Conservation (phyloP, 73 alveolate genomes). For the Symbiodinium pilosum region DNA sequence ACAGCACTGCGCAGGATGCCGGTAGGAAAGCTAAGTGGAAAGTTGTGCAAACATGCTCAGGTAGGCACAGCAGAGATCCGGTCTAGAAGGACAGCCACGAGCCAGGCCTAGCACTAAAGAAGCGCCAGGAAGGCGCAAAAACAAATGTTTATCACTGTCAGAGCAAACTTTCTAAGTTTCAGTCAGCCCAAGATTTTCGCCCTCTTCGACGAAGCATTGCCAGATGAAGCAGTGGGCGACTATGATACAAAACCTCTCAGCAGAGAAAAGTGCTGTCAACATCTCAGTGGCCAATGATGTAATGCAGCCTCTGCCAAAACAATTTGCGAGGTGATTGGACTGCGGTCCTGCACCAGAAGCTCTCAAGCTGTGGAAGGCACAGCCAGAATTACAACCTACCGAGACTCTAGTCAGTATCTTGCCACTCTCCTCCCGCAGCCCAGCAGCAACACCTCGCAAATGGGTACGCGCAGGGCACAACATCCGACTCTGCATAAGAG, state of each 20-base stretch:
- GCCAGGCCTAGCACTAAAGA: constrained; percentile 32
- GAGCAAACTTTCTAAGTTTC: neutral
- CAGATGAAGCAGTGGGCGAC: constrained; percentile 61
- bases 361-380: neutral
- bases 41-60: constrained; percentile 6
- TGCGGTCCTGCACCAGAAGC: constrained; percentile 19
- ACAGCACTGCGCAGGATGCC: neutral
- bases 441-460: neutral
- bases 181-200: constrained; percentile 42
- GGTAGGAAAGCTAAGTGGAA: too few species aligned
- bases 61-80: constrained; percentile 41
- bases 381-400: too few species aligned
- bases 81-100: constrained; percentile 41
- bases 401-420: neutral
- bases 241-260: constrained; percentile 29
- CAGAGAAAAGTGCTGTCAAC: neutral
- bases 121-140: neutral
- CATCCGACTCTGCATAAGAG: too few species aligned
- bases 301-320: constrained; percentile 19
- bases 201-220: constrained; percentile 45
- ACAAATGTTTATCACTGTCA: neutral
- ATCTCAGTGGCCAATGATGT: neutral
- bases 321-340: constrained; percentile 22
- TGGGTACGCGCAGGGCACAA: too few species aligned
- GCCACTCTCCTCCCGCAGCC: neutral